Base-by-base conservation (phyloP, 257 asterid species). In the Anisodus acutangulus region DNA sequence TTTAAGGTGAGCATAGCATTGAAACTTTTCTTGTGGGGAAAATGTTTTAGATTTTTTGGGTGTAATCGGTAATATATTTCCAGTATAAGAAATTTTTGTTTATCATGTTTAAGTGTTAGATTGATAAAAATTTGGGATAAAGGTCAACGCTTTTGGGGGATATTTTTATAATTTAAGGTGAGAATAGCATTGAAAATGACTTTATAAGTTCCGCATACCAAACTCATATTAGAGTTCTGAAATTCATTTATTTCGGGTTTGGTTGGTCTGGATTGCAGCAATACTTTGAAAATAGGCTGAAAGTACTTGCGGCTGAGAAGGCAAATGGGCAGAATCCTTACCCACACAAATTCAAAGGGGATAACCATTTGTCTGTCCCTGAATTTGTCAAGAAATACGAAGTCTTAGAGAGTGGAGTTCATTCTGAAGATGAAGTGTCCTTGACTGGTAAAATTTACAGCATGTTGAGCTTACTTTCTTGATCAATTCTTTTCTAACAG, bases 271-370 rank as follows among this genome's bases (percentile, higher is more conserved):
- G 15, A 63, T 9, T 88, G 90, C 91, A 95, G 98, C 97, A 94
- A 95, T 95, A 93, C 84, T 88, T 47, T 85, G 97, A 94, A 66
- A 95, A 93, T 86, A 89, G 97, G 91, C 80, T 90, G 81, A 89
- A 78, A 81, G 89, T 84, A 55, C 97, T 95, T 76, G 89, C 89
- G 2, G 89, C 92, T 41, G 94, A 89, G 79, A 94, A 93, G 91
- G 93, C 80, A 76, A 83, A 87, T 31, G 97, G 97, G 60, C 37
- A 16, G 58, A 94, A 95, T 51, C 98, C 97, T 0, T 93, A 94
- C 79, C 98, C 98, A 4, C 98, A 95, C 89, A 94, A 95, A 47
- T 94, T 94, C 79, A 84, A 84, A 67, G 89, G 86, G 54, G 10
- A 1, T 19, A 51, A 72, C 58, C 79, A 87, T 6, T 37, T 86